Conservation (phyloP, 2,329 filamentous ascomycete genomes). For the Blastomyces silverae region DNA sequence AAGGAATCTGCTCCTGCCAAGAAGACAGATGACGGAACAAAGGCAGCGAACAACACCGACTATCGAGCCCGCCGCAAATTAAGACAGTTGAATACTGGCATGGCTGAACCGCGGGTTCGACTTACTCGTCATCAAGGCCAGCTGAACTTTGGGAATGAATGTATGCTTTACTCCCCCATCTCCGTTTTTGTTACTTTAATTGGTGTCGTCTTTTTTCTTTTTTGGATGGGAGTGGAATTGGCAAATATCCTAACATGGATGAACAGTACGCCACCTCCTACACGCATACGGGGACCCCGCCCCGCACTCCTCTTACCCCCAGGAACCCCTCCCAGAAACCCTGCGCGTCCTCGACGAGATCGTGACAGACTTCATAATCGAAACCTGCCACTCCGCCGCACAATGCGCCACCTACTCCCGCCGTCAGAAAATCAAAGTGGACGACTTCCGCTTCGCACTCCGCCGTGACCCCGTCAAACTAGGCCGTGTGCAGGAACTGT, state of each 20-base stretch:
- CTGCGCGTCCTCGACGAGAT: conserved; percentile 88
- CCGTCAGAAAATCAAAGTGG: conserved; percentile 94
- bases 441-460: conserved; percentile 94
- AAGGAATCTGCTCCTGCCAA: background rate
- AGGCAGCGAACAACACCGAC: background rate
- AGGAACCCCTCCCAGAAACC: conserved; percentile 72
- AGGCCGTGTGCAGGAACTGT: conserved; percentile 80
- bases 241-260: background rate
- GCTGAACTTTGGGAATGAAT: conserved; percentile 69
- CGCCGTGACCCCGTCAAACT: conserved; percentile 77
- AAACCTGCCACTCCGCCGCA: conserved; percentile 83
- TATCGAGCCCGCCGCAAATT: conserved; percentile 8
- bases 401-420: conserved; percentile 77
- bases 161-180: conserved; percentile 45
- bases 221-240: too few species aligned
- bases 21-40: background rate
- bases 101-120: conserved; percentile 69
- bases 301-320: conserved; percentile 58
- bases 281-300: conserved; percentile 42
- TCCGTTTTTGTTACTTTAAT: background rate
- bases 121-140: conserved; percentile 74
- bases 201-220: background rate
- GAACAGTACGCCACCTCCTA: conserved; percentile 38
- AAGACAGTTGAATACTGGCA: conserved; percentile 25
- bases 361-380: conserved; percentile 92